These are phyloP conservation scores for Plasmodium sp. DNA, from an alignment of 169 alveolate species.

Conservation along the genomic window DNA sequence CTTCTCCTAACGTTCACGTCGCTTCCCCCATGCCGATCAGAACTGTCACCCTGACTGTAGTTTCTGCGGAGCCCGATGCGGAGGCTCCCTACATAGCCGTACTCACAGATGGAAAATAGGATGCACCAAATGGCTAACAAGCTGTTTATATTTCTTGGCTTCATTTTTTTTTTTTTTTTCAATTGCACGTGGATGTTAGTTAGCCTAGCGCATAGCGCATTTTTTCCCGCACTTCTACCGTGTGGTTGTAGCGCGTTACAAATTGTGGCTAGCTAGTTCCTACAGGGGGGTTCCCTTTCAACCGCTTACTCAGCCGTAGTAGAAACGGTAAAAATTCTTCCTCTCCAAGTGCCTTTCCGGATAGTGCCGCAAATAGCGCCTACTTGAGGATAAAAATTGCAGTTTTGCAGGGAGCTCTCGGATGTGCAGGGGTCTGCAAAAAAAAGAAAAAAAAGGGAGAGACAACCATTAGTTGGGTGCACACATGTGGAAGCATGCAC, in stretches of 20 bases:
- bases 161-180: constrained; percentile 8
- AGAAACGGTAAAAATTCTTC: neutral
- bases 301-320: neutral
- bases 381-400: neutral
- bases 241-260: neutral
- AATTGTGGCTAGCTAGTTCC: neutral
- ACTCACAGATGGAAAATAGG: constrained; percentile 6
- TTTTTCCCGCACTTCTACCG: neutral
- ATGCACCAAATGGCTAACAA: constrained; percentile 1
- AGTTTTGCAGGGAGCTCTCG: neutral
- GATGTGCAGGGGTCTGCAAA: neutral
- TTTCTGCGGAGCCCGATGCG: neutral
- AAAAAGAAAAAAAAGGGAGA: neutral
- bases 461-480: neutral
- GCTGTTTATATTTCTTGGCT: constrained; percentile 28
- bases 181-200: neutral
- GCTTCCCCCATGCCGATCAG: neutral
- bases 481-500: neutral
- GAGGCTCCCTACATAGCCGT: neutral
- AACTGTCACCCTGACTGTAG: neutral
- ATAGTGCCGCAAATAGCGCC: neutral
- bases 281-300: neutral
- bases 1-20: neutral
- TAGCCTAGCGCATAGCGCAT: neutral
- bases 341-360: neutral